phyloP scores from a whole-genome alignment of 2,329 filamentous ascomycete species.

The Aureobasidium sp. region DNA sequence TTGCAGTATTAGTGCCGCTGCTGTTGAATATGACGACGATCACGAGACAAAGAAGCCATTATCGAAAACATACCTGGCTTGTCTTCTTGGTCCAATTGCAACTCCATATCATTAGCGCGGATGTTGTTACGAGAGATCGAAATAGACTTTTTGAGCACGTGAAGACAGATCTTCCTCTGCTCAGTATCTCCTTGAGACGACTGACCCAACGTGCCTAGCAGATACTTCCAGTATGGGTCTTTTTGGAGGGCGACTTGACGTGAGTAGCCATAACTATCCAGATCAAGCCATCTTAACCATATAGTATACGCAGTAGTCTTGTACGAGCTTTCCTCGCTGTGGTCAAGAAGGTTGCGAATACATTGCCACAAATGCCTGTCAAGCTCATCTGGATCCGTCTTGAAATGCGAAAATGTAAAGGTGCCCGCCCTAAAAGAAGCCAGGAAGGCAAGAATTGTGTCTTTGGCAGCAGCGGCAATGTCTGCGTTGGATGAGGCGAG shows the following conservation, averaged over 20 bases:
- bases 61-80: constrained; percentile 19
- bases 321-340: background rate
- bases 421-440: background rate
- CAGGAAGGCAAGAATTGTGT: constrained; percentile 15
- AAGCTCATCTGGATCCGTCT: constrained; percentile 6
- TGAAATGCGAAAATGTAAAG: background rate
- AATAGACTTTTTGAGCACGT: constrained; percentile 38
- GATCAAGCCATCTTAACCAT: constrained; percentile 18
- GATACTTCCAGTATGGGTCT: constrained; percentile 35
- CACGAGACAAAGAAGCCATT: background rate
- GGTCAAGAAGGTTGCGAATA: background rate
- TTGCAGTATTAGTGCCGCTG: background rate
- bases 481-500: constrained; percentile 1
- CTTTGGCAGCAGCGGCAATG: constrained; percentile 14
- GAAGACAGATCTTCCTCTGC: constrained; percentile 41
- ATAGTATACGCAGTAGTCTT: constrained; percentile 16
- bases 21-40: background rate
- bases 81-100: constrained; percentile 16
- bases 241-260: constrained; percentile 15
- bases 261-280: constrained; percentile 2
- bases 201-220: constrained; percentile 31
- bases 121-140: constrained; percentile 17
- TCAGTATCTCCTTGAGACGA: constrained; percentile 36
- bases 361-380: constrained; percentile 14
- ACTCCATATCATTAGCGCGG: constrained; percentile 12